Percentiles rank a stretch among this genome's conserved stretches.
These are phyloP conservation scores for Gamarada debralockiae DNA, from an alignment of 495 filamentous ascomycete species.

Conservation along the genomic window DNA sequence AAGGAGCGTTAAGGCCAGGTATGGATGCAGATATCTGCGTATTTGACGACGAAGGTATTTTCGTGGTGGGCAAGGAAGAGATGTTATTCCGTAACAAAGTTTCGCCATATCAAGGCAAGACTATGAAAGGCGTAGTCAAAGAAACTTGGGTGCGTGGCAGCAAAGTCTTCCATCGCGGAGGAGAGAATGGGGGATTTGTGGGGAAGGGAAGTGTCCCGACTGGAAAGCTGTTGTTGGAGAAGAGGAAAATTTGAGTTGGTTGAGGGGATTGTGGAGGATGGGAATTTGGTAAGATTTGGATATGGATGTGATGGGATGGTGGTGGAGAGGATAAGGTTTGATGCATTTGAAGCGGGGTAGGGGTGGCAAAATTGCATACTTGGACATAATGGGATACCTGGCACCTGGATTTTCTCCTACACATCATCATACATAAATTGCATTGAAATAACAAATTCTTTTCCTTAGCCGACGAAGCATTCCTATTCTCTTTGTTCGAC, in stretches of 20 bases:
- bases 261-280: too few relatives aligned
- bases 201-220: constrained; percentile 47
- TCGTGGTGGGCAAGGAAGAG: constrained; percentile 55
- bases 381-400: too few relatives aligned
- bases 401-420: too few relatives aligned
- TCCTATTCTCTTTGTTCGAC: too few relatives aligned
- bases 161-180: constrained; percentile 60
- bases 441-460: too few relatives aligned
- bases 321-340: too few relatives aligned
- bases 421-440: too few relatives aligned
- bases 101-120: constrained; percentile 85
- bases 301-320: too few relatives aligned
- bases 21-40: constrained; percentile 91
- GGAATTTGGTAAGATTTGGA: too few relatives aligned
- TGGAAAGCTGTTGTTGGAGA: constrained; percentile 53
- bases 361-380: too few relatives aligned
- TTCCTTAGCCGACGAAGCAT: too few relatives aligned
- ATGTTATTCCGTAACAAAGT: constrained; percentile 98
- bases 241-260: constrained; percentile 14
- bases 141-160: constrained; percentile 88
- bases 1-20: constrained; percentile 79
- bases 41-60: constrained; percentile 81
- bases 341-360: too few relatives aligned
- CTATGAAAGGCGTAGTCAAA: constrained; percentile 71
- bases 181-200: constrained; percentile 51